Evolutionary conservation across 371 early-diverging fungal species (phyloP), one percentile per base, ranked within the genome.

Genomic region (Rhizopus stolonifer): DNA sequence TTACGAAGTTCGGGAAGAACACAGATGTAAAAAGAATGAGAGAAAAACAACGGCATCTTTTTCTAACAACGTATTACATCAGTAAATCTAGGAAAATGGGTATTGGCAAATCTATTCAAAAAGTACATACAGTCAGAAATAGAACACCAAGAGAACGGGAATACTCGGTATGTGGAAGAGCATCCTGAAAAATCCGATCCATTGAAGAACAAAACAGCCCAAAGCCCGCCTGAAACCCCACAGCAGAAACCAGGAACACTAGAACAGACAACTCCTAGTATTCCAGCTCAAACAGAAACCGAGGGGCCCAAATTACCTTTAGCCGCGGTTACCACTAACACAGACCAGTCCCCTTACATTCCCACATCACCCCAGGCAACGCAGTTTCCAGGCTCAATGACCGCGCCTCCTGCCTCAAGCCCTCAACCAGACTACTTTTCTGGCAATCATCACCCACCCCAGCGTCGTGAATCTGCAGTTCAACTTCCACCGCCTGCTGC

Each of bases 31-130:
- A 72, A 47, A 36, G 14, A n/a, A n/a, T n/a, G n/a, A n/a, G n/a
- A n/a, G n/a, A 36, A 14, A 3, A 8, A 14, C 6, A 36, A n/a
- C 4, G 6, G 23, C n/a, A 25, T 51, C 14, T 34, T 36, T 36
- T 36, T 7, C 36, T 36, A 36, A 36, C 15, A 36, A 8, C 6
- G 6, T n/a, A 36, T 52, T 39, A 26, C 15, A 45, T 7, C 58
- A 90, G 89, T 92, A 29, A 89, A 88, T 66, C 61, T 94, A 13
- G 93, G 89, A 29, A 87, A 86, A 68, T 94, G 94, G 93, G 84
- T 92, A 0, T 61, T 94, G 39, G 81, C 84, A 10, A 74, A 86
- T 48, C 66, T 94, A 6, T 87, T 94, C 55, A 67, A 72, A 8
- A 63, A 70, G 2, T 88, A 79, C 56, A 63, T 82, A 4, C 53